These are phyloP conservation scores for Thalassiosira oceanica DNA, from an alignment of 352 stramenopile genomes.

Conservation along the genomic window DNA sequence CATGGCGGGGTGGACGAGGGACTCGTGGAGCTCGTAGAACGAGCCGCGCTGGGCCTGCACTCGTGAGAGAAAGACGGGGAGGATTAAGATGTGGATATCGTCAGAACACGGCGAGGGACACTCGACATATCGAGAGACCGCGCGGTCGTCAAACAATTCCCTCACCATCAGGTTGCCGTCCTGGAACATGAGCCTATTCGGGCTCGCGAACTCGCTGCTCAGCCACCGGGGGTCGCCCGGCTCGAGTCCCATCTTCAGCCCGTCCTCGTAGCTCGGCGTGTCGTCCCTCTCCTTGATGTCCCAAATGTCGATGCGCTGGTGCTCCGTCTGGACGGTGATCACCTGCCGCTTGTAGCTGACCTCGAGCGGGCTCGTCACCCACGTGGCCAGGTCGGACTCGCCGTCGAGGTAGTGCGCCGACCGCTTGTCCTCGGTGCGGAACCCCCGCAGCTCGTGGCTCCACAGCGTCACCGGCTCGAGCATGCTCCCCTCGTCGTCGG, in stretches of 20 bases:
- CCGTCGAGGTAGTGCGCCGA: slow-evolving; percentile 56
- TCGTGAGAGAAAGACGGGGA: no score
- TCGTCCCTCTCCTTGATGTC: slow-evolving; percentile 64
- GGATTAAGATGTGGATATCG: no score
- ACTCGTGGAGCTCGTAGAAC: no score
- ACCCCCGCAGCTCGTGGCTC: slow-evolving; percentile 70
- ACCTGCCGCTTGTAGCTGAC: slow-evolving; percentile 61
- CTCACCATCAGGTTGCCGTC: not conserved
- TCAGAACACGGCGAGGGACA: no score
- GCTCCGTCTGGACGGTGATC: slow-evolving; percentile 14
- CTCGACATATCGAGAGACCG: slow-evolving; percentile 63
- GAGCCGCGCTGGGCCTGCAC: no score
- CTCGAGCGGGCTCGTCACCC: slow-evolving; percentile 59
- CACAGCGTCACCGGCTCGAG: slow-evolving; percentile 48
- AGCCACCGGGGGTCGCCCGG: slow-evolving; percentile 63
- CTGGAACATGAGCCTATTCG: slow-evolving; percentile 11
- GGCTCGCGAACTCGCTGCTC: slow-evolving; percentile 51
- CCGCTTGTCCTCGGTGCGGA: slow-evolving; percentile 46
- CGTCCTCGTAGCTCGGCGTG: slow-evolving; percentile 60
- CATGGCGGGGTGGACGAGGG: slow-evolving; percentile 73
- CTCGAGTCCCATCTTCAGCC: slow-evolving; percentile 49
- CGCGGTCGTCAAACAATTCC: slow-evolving; percentile 57
- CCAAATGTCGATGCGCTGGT: slow-evolving; percentile 75
- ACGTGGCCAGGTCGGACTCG: slow-evolving; percentile 52
- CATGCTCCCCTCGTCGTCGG: slow-evolving; percentile 29